Evolutionary conservation across 2,329 filamentous ascomycete species (phyloP).

Genomic region (Chaetomium strumarium): DNA sequence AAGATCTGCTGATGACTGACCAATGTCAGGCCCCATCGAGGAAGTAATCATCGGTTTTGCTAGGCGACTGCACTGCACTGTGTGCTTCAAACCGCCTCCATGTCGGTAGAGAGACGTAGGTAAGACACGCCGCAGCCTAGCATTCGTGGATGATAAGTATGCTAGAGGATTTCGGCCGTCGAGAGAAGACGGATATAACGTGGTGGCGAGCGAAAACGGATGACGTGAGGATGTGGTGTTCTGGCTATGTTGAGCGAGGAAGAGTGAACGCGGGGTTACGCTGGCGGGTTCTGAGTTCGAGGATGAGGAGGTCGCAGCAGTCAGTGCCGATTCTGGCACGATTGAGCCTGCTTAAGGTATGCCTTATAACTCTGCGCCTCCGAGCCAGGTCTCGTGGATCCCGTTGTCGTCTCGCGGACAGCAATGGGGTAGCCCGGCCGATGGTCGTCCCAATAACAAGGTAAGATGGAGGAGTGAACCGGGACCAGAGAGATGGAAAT

Average conservation of each 20-base stretch:
- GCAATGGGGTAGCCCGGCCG: constrained; percentile 7
- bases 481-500: constrained; percentile 28
- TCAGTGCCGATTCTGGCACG: background rate
- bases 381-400: background rate
- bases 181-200: constrained; percentile 12
- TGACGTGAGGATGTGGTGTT: constrained; percentile 7
- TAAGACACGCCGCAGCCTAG: constrained; percentile 8
- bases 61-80: constrained; percentile 1
- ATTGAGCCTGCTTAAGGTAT: background rate
- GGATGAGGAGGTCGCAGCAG: too few relatives aligned
- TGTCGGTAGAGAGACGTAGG: constrained; percentile 6
- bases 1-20: constrained; percentile 18
- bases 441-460: constrained; percentile 19
- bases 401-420: background rate
- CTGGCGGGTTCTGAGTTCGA: background rate
- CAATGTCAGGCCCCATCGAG: constrained; percentile 2
- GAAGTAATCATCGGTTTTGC: constrained; percentile 5
- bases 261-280: constrained; percentile 6
- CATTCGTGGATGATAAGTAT: constrained; percentile 11
- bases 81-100: background rate
- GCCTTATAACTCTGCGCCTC: background rate
- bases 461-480: constrained; percentile 31
- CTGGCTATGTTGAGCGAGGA: constrained; percentile 4
- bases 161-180: constrained; percentile 3
- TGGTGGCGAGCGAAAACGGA: constrained; percentile 8